Base-by-base conservation (phyloP, 1,284 basidiomycete genomes). In the Naganishia albida region DNA sequence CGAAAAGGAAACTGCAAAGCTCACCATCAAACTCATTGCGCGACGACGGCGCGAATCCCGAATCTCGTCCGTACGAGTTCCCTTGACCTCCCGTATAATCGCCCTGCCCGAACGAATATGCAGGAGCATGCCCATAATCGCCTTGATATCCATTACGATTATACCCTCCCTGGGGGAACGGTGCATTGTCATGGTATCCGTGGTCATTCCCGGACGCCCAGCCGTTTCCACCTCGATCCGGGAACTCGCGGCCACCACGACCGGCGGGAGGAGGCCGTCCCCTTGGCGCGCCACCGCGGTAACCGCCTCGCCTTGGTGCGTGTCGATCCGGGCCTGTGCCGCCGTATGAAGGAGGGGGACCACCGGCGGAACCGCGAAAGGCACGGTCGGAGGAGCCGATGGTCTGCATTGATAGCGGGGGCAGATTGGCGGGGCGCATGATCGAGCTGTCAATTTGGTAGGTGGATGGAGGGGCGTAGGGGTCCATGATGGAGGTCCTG, bases 271-370 rank as follows among this genome's bases (percentile, higher is more conserved):
- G 16, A 23, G 63, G 60, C 15, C 53, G 67, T 39, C 51, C 15
- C 15, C 49, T n/a, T n/a, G 12, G 30, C 15, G 26, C 15, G 15
- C 25, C 8, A 28, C 51, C 40, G 20, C 53, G 56, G 44, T 56
- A 62, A 12, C 56, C 56, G 20, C 56, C 64, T 59, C 51, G 56
- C 60, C 64, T 46, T 34, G 65, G 70, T 63, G 65, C 63, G 40
- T 28, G 34, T 59, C 63, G 59, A 54, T 57, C 46, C 68, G 67
- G 48, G 50, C 62, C 68, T 71, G 70, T 18, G 63, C 62, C 34
- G 34, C 34, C 34, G 34, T 34, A n/a, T 65, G 64, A 62, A 65
- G 66, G 16, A 20, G 39, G 44, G 66, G 60, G 44, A 53, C 67
- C 16, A 16, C 40, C 40, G 13, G 20, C 20, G n/a, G 43, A 20